These are phyloP conservation scores for Aspergillus sojae DNA, from an alignment of 2,329 filamentous ascomycete species.

Conservation along the genomic window DNA sequence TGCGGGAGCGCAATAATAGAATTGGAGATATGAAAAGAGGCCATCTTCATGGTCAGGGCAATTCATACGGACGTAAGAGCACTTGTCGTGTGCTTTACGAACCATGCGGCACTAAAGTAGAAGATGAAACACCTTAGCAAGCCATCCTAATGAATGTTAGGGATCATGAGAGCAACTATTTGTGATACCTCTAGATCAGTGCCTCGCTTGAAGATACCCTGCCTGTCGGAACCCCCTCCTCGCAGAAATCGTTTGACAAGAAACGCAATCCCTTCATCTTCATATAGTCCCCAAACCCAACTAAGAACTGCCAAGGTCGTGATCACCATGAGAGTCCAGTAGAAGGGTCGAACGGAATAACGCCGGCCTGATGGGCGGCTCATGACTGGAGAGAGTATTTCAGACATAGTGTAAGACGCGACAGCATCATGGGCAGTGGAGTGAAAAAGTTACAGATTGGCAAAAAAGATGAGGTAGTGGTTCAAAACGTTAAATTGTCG, in stretches of 20 bases:
- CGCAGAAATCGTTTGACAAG: background rate
- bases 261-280: background rate
- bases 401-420: constrained; percentile 27
- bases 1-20: constrained; percentile 84
- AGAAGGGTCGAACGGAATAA: constrained; percentile 51
- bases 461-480: background rate
- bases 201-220: constrained; percentile 22
- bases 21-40: constrained; percentile 79
- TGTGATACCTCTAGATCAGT: constrained; percentile 32
- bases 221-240: background rate
- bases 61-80: constrained; percentile 78
- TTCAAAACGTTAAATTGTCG: background rate
- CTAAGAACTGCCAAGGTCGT: constrained; percentile 35
- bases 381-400: constrained; percentile 24
- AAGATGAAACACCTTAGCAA: constrained; percentile 4
- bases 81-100: constrained; percentile 76
- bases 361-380: constrained; percentile 27
- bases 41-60: constrained; percentile 90
- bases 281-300: constrained; percentile 21
- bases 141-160: background rate
- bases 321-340: constrained; percentile 46
- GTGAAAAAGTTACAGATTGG: background rate
- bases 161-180: background rate
- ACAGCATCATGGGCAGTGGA: constrained; percentile 33
- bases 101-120: constrained; percentile 72